Evolutionary conservation across 257 asterid species (phyloP).

Genomic region (Petunia axillaris): DNA sequence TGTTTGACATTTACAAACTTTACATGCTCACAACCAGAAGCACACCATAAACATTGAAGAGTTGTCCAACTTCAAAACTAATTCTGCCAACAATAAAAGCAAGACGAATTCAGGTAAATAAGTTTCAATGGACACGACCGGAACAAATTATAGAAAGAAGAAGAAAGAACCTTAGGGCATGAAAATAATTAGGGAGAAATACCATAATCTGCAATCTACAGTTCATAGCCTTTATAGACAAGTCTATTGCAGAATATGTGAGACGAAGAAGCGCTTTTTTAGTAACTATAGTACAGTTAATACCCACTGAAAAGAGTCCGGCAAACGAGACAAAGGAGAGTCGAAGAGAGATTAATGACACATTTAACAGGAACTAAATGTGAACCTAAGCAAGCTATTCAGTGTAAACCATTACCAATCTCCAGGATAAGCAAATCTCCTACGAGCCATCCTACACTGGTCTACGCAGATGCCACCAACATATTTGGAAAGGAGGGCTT

Average conservation of each 20-base stretch:
- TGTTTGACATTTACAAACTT: conserved; percentile 29
- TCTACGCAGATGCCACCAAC: neutral
- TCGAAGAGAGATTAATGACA: neutral
- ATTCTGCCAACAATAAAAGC: conserved; percentile 25
- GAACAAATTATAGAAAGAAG: neutral
- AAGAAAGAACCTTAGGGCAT: conserved; percentile 6
- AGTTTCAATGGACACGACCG: neutral
- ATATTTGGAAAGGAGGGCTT: conserved; percentile 1
- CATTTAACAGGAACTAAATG: neutral
- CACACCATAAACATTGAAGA: neutral
- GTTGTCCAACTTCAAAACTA: conserved; percentile 9
- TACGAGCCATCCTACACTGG: neutral
- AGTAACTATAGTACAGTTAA: neutral
- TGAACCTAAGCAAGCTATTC: neutral
- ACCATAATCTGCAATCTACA: neutral
- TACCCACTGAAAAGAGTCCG: neutral
- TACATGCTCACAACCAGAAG: conserved; percentile 21
- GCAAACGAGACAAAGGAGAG: conserved; percentile 5
- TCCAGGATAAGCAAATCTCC: conserved; percentile 4
- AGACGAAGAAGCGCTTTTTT: neutral
- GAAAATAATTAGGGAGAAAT: neutral
- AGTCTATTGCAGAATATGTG: conserved; percentile 1
- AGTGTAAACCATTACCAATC: neutral
- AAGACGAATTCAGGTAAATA: neutral
- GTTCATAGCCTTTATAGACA: neutral